phyloP scores from a whole-genome alignment of 495 filamentous ascomycete genomes.

The Aspergillus indologenus region DNA sequence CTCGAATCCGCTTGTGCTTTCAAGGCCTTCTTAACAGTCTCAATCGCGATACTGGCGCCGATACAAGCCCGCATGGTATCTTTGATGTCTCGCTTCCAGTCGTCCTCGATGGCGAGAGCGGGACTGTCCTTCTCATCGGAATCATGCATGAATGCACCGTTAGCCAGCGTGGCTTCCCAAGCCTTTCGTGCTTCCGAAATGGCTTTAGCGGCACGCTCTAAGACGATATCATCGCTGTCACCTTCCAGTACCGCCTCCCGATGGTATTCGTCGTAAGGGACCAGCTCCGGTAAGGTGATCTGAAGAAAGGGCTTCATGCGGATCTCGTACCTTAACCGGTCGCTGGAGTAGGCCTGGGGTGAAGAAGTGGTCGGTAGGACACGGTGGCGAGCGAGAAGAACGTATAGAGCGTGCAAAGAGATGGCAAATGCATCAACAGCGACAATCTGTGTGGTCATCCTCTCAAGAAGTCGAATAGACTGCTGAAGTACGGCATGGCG shows the following conservation, averaged over 20 bases:
- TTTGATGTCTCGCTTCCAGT: conserved; percentile 58
- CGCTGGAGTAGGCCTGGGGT: conserved; percentile 64
- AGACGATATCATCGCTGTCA: conserved; percentile 41
- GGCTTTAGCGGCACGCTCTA: conserved; percentile 59
- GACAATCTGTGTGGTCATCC: conserved; percentile 62
- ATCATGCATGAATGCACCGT: conserved; percentile 37
- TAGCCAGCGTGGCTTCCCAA: conserved; percentile 56
- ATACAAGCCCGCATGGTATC: conserved; percentile 63
- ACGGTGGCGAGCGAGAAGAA: conserved; percentile 56
- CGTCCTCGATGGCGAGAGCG: conserved; percentile 51
- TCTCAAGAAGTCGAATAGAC: conserved; percentile 57
- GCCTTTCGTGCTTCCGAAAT: conserved; percentile 61
- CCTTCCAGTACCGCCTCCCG: conserved; percentile 40
- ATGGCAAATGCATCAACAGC: conserved; percentile 70
- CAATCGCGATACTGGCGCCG: conserved; percentile 60
- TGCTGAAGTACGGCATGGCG: conserved; percentile 43
- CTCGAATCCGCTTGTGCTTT: conserved; percentile 6
- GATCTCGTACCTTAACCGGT: conserved; percentile 73
- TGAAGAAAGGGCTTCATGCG: conserved; percentile 84
- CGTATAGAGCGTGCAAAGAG: conserved; percentile 64
- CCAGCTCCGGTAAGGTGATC: conserved; percentile 68
- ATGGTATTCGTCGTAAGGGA: conserved; percentile 60
- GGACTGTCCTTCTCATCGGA: conserved; percentile 29
- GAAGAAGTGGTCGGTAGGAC: conserved; percentile 54
- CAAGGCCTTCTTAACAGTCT: conserved; percentile 51